A percentile compares a stretch with the other conserved stretches of the same genome.
These are phyloP conservation scores for Begonia masoniana DNA, from an alignment of 306 rosid genomes.

Conservation along the genomic window DNA sequence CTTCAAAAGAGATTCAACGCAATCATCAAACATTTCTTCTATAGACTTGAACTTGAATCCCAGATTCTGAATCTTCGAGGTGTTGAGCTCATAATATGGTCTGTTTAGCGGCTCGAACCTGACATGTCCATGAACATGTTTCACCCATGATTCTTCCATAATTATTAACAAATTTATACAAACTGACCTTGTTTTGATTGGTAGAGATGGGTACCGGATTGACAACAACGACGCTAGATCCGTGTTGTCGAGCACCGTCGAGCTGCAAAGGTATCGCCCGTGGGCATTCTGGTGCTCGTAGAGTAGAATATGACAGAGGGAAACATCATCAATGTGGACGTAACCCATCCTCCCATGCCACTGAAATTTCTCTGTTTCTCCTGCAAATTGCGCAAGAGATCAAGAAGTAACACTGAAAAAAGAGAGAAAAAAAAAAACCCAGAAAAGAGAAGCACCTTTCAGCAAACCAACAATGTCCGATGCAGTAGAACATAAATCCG, in stretches of 20 bases:
- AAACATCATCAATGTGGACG: conserved; percentile 74
- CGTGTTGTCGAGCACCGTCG: conserved; percentile 30
- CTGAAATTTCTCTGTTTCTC: conserved; percentile 51
- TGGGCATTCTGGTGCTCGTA: conserved; percentile 34
- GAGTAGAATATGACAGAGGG: conserved; percentile 48
- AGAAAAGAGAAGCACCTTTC: conserved; percentile 26
- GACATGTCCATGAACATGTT: conserved; percentile 5
- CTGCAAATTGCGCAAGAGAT: conserved; percentile 12
- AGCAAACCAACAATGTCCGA: conserved; percentile 67
- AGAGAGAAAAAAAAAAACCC: not conserved
- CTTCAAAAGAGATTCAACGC: conserved; percentile 49
- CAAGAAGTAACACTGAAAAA: too few species aligned
- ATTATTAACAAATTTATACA: not conserved
- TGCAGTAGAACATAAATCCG: conserved; percentile 66
- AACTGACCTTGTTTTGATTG: conserved; percentile 51
- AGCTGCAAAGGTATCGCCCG: conserved; percentile 70
- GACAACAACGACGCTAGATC: conserved; percentile 39
- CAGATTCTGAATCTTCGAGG: conserved; percentile 32
- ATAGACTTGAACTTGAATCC: conserved; percentile 56
- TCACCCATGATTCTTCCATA: not conserved
- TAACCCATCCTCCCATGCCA: conserved; percentile 81
- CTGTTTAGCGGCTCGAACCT: conserved; percentile 44
- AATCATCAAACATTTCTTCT: conserved; percentile 75
- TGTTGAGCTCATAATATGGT: conserved; percentile 45
- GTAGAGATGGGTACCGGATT: conserved; percentile 41